Base-by-base conservation (phyloP, 768 basidiomycete species). In the Thelephora ganbajun region DNA sequence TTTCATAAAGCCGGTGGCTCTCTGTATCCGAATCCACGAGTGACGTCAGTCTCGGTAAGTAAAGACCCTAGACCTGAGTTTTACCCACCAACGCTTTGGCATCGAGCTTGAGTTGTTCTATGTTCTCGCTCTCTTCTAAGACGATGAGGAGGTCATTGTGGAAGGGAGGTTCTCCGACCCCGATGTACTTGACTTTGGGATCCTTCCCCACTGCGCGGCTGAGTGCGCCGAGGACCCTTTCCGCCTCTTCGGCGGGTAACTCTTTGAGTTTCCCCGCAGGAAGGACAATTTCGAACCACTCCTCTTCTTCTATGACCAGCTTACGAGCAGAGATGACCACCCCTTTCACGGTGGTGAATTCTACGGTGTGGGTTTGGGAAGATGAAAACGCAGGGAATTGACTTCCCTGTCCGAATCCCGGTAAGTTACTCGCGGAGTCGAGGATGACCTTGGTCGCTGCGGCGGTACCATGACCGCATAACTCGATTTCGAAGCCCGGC, bases 391-490 rank as follows among this genome's bases (percentile, higher is more conserved):
- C 26, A 30, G 26, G 26, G 26, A 30, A 30, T 30, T 9, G 4
- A 9, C 26, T 30, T 30, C 26, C 26, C 9, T 9, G 26, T 9
- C 26, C 26, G 9, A 30, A 30, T 9, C 26, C 26, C 5, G 26
- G 26, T 30, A 9, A 30, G 4, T 20, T 6, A 50, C n/a, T 14
- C 33, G 20, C 16, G 50, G 41, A 12, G 1, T 36, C 19, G 44
- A 49, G 69, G 11, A 76, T 54, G 2, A 63, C 64, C 46, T 66
- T 61, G 1, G 69, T 65, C 19, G 71, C 63, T 2, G 71, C 74
- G 11, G 55, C 13, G 12, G 48, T 47, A n/a, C 47, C 55, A 33
- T 56, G 55, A n/a, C 55, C 55, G 44, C 53, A 51, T 11, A 56
- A 33, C 2, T 44, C 37, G 6, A 50, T 19, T 43, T 56, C 55